Percentiles rank a stretch among this genome's conserved stretches.
Conservation (phyloP, 805 yeast genomes). For the Kuraishia capsulata region DNA sequence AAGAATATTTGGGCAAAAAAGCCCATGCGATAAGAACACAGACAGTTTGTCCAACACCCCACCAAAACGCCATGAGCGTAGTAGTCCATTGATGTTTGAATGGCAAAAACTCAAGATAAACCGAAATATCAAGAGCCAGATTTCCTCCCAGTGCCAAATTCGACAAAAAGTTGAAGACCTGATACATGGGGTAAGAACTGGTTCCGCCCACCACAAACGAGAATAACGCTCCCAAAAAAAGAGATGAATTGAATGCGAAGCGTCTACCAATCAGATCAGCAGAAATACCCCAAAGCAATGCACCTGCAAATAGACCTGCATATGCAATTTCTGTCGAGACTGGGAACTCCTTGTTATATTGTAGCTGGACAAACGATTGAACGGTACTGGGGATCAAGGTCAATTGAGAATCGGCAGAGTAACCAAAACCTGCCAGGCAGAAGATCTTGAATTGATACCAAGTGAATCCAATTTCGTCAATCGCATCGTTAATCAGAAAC, state of each 20-base stretch:
- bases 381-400: constrained; percentile 37
- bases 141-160: constrained; percentile 49
- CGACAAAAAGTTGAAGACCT: constrained; percentile 35
- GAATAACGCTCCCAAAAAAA: constrained; percentile 38
- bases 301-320: constrained; percentile 44
- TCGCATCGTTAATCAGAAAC: constrained; percentile 38
- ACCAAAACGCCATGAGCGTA: constrained; percentile 47
- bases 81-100: constrained; percentile 39
- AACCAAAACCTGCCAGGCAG: constrained; percentile 47
- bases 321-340: constrained; percentile 36
- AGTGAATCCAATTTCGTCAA: constrained; percentile 56
- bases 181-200: constrained; percentile 38
- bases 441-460: constrained; percentile 42
- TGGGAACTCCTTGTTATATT: constrained; percentile 35
- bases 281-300: constrained; percentile 46
- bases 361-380: constrained; percentile 34
- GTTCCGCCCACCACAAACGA: constrained; percentile 48
- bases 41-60: constrained; percentile 57
- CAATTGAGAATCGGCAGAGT: constrained; percentile 45
- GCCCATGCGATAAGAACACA: constrained; percentile 48
- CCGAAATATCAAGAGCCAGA: constrained; percentile 43
- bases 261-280: constrained; percentile 49
- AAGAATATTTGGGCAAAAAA: constrained; percentile 39
- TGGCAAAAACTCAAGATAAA: constrained; percentile 45
- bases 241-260: constrained; percentile 39